A percentile compares a stretch with the other conserved stretches of the same genome.
Evolutionary conservation across 1,139 yeast species (phyloP).

Genomic region (Lodderomyces jiufengensis): DNA sequence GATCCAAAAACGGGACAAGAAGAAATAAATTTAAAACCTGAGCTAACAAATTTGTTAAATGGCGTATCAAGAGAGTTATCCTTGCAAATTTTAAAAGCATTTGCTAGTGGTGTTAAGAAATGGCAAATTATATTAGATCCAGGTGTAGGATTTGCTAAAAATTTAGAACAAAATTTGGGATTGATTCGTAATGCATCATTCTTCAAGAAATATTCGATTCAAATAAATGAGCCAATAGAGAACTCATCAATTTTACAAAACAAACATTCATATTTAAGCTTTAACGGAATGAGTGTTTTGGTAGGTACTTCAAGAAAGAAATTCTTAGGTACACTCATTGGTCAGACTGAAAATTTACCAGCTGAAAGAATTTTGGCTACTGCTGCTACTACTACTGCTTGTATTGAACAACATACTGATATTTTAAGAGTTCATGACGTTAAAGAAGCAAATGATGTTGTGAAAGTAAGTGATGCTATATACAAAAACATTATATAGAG

Average conservation of each 20-base stretch:
- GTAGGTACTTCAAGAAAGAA: conserved; percentile 87
- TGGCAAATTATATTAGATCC: conserved; percentile 96
- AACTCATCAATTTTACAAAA: conserved; percentile 6
- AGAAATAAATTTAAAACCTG: conserved; percentile 20
- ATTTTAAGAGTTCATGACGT: conserved; percentile 91
- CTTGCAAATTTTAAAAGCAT: conserved; percentile 53
- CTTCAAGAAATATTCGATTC: conserved; percentile 50
- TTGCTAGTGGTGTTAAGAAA: conserved; percentile 61
- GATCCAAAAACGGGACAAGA: conserved; percentile 31
- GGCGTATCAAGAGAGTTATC: conserved; percentile 66
- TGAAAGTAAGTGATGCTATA: conserved; percentile 72
- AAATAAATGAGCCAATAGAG: conserved; percentile 21
- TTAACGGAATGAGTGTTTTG: conserved; percentile 60
- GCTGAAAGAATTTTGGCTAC: conserved; percentile 70
- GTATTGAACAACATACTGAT: conserved; percentile 72
- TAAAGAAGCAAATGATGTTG: conserved; percentile 58
- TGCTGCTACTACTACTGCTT: conserved; percentile 69
- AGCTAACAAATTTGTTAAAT: conserved; percentile 33
- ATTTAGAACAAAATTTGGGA: conserved; percentile 60
- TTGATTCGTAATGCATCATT: conserved; percentile 55
- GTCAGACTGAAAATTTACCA: conserved; percentile 37
- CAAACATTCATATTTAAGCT: conserved; percentile 34
- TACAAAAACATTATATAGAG: conserved; percentile 37
- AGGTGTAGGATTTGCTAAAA: conserved; percentile 92
- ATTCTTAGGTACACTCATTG: conserved; percentile 73